These are phyloP conservation scores for Endocladia muricata DNA, from an alignment of 31 red algal species.

Conservation along the genomic window DNA sequence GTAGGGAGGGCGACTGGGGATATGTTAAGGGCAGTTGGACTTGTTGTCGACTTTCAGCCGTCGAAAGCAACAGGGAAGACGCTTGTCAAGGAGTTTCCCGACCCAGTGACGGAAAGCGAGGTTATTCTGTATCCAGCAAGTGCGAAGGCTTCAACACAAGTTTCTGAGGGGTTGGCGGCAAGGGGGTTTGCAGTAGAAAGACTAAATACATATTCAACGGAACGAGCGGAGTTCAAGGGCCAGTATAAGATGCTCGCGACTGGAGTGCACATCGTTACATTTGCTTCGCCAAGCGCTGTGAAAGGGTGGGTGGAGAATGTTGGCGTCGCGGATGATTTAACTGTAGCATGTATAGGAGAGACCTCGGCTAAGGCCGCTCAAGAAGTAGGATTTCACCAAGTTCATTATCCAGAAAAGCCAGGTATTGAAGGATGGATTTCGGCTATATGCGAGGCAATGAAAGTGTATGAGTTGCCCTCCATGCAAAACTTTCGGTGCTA, in stretches of 20 bases:
- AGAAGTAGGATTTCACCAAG: conserved; percentile 41
- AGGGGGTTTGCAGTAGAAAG: conserved; percentile 45
- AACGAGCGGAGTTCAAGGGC: conserved; percentile 15
- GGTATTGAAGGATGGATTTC: conserved; percentile 65
- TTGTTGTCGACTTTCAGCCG: conserved; percentile 65
- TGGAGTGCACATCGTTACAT: conserved; percentile 64
- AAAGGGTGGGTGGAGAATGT: conserved; percentile 63
- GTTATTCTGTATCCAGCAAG: conserved; percentile 68
- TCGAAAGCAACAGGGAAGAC: conserved; percentile 76
- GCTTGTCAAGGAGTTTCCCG: conserved; percentile 69
- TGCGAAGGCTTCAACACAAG: conserved; percentile 34
- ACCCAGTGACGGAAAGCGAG: conserved; percentile 7
- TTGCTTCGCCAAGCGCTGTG: conserved; percentile 72
- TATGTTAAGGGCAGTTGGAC: conserved; percentile 45
- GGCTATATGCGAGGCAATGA: conserved; percentile 62
- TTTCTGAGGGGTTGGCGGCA: conserved; percentile 46
- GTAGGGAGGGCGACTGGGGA: conserved; percentile 60
- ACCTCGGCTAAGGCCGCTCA: conserved; percentile 68
- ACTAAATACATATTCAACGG: conserved; percentile 74
- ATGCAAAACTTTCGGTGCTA: no score
- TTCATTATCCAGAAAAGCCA: conserved; percentile 54
- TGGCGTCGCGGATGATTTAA: conserved; percentile 29
- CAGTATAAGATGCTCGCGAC: conserved; percentile 2
- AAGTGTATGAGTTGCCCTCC: conserved; percentile 3
- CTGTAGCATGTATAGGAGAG: conserved; percentile 77